Percentiles rank a stretch among this genome's conserved stretches.
Evolutionary conservation across 1,139 yeast genomes (phyloP).

Genomic region (Yamadazyma dushanensis): DNA sequence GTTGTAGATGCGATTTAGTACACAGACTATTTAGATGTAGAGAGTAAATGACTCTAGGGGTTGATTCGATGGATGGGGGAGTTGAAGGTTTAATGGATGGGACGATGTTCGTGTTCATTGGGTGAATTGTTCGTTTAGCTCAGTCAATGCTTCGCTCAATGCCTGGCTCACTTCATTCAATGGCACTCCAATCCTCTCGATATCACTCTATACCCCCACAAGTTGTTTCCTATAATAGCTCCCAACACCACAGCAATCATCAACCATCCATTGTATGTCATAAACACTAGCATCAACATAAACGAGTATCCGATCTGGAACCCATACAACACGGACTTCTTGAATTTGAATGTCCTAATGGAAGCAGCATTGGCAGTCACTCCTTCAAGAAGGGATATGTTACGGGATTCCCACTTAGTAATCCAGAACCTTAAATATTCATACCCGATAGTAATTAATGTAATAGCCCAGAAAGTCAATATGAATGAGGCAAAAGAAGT

Average conservation of each 20-base stretch:
- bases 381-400: constrained; percentile 17
- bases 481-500: constrained; percentile 51
- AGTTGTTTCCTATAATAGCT: constrained; percentile 62
- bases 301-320: constrained; percentile 76
- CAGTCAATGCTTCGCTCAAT: no score
- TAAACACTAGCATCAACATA: constrained; percentile 74
- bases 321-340: constrained; percentile 56
- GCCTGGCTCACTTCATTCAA: no score
- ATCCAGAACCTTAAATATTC: constrained; percentile 52
- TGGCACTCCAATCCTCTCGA: constrained; percentile 52
- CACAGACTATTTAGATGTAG: no score
- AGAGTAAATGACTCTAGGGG: no score
- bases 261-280: constrained; percentile 85
- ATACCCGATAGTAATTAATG: constrained; percentile 54
- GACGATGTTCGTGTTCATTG: no score
- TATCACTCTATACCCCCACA: constrained; percentile 47
- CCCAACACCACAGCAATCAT: constrained; percentile 74
- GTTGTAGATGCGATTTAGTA: constrained; percentile 5
- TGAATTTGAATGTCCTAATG: constrained; percentile 24
- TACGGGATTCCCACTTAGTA: constrained; percentile 29
- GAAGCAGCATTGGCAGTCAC: constrained; percentile 16
- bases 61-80: no score
- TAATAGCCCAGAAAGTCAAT: constrained; percentile 51
- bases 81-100: no score
- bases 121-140: no score